Evolutionary conservation across 225 moss, liverwort and hornwort species (phyloP), one percentile per base, ranked within the genome.

Genomic region (Polytrichum formosum): DNA sequence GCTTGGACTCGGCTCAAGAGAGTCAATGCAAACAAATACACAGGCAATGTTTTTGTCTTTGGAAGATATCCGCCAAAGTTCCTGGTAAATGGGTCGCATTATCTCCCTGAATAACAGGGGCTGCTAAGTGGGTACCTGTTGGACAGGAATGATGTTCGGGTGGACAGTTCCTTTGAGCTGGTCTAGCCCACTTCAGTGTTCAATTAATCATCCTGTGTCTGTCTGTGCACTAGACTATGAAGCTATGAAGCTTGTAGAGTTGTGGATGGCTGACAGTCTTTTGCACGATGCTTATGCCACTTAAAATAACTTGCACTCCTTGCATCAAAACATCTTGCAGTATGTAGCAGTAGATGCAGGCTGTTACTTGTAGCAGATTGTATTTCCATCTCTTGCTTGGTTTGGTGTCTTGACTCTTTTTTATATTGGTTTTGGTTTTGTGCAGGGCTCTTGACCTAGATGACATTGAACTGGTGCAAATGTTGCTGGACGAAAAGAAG

Each of bases 401-500:
- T 59, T 20, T 20, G 20, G 59, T 20, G 59, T 59, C 59, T 59
- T 60, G 46, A 46, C 46, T 16, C 16, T 0, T 35, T 8, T 46
- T 46, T 46, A 46, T 46, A 46, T 46, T 13, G 46, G 46, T 46
- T 46, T 16, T 46, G 46, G 46, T 74, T 69, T 74, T 84, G 33
- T 78, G 79, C 70, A 75, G 75, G 75, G 88, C 88, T 5, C 70
- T 88, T 55, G 88, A 88, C 54, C 82, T 79, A 7, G 88, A 88
- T 68, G 88, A 88, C 63, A 77, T 88, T 59, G 88, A 88, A 68
- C 84, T 88, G 21, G 88, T 88, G 27, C 79, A 77, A 71, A 62
- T 88, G 68, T 64, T 88, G 66, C 75, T 88, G 56, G 72, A 79
- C 1, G 88, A 88, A 64, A 76, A 74, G 58, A 76, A 76, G 20